Percentiles rank a stretch among this genome's conserved stretches.
These are phyloP conservation scores for Sophora flavescens DNA, from an alignment of 306 rosid genomes.

Conservation along the genomic window DNA sequence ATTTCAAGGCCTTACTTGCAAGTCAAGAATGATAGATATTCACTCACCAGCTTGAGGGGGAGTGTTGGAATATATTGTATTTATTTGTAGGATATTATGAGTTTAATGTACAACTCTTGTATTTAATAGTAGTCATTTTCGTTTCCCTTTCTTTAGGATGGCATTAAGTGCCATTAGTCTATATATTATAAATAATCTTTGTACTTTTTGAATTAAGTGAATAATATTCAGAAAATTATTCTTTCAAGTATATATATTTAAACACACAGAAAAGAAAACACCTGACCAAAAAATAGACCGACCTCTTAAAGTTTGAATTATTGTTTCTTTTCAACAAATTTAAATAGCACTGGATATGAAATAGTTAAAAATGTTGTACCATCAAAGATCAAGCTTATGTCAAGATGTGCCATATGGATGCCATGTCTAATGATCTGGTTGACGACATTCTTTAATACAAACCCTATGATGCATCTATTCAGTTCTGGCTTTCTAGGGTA, in stretches of 20 bases:
- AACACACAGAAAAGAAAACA: background rate
- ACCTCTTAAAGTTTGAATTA: slow-evolving; percentile 16
- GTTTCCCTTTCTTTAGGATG: too few relatives aligned
- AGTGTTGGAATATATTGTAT: too few relatives aligned
- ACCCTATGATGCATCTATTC: slow-evolving; percentile 5
- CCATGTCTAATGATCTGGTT: background rate
- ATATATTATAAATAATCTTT: too few relatives aligned
- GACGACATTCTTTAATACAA: background rate
- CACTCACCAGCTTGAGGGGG: too few relatives aligned
- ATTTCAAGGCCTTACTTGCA: too few relatives aligned
- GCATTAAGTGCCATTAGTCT: too few relatives aligned
- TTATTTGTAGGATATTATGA: too few relatives aligned
- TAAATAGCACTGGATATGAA: slow-evolving; percentile 1
- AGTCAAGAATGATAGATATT: too few relatives aligned
- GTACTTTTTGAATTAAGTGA: too few relatives aligned
- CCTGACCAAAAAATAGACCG: slow-evolving; percentile 4
- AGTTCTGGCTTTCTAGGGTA: slow-evolving; percentile 13
- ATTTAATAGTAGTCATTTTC: too few relatives aligned
- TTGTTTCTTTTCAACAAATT: slow-evolving; percentile 10
- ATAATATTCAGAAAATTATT: too few relatives aligned
- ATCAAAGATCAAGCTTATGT: background rate
- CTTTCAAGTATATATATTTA: background rate
- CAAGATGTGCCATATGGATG: slow-evolving; percentile 3
- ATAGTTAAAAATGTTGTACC: background rate
- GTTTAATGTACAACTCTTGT: too few relatives aligned